Percentiles rank a stretch among this genome's conserved stretches.
Conservation (phyloP, 257 asterid genomes). For the Plantago major region DNA sequence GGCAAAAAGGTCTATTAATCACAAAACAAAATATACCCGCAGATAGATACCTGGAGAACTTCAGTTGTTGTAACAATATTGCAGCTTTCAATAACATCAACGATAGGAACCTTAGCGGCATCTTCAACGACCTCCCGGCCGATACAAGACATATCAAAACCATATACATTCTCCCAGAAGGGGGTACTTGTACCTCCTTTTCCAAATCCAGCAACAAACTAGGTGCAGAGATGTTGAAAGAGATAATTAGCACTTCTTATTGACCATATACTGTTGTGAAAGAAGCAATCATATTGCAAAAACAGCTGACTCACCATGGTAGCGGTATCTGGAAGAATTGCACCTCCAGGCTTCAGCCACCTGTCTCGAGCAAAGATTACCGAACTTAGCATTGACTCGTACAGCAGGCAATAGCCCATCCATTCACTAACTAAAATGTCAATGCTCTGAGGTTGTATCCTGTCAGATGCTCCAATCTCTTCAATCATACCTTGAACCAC, state of each 20-base stretch:
- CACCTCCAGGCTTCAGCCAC: slow-evolving; percentile 97
- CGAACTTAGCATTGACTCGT: slow-evolving; percentile 90
- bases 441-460: slow-evolving; percentile 57
- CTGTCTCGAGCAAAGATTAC: slow-evolving; percentile 88
- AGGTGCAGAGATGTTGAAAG: slow-evolving; percentile 9
- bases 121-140: slow-evolving; percentile 67
- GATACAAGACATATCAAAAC: slow-evolving; percentile 81
- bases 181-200: slow-evolving; percentile 82
- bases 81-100: slow-evolving; percentile 60
- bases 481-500: slow-evolving; percentile 91
- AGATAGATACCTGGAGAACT: slow-evolving; percentile 66
- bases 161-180: slow-evolving; percentile 92
- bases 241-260: slow-evolving; percentile 10
- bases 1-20: background rate
- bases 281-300: slow-evolving; percentile 15
- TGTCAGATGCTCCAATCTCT: slow-evolving; percentile 44
- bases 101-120: slow-evolving; percentile 69
- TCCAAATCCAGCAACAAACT: slow-evolving; percentile 97
- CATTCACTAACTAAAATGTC: slow-evolving; percentile 90
- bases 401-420: slow-evolving; percentile 98
- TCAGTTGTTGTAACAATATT: slow-evolving; percentile 62
- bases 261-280: slow-evolving; percentile 15
- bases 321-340: slow-evolving; percentile 91
- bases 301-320: slow-evolving; percentile 58
- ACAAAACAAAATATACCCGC: slow-evolving; percentile 1